Evolutionary conservation across 2,329 filamentous ascomycete species (phyloP), one percentile per base, ranked within the genome.

Genomic region (Clonostachys rosea): DNA sequence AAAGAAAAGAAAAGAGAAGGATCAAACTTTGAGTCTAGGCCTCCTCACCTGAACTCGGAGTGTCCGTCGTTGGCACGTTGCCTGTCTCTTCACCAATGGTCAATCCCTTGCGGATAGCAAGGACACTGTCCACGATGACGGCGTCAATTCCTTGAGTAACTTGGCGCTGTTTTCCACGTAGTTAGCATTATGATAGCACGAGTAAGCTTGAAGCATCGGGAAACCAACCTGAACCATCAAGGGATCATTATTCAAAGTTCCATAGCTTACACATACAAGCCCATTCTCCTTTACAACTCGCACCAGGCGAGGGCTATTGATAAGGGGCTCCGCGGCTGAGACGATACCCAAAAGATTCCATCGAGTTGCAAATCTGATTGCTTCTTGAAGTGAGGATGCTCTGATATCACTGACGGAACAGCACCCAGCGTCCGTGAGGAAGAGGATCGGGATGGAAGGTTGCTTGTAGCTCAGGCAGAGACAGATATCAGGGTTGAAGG

Each of bases 281-380:
- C 92, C 92, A 44, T 84, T 90, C 67, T 96, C 91, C 72, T 97
- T 97, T 14, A 99, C 91, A 18, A 96, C 91, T 58, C 81, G 85
- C 39, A 99, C 91, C 41, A 99, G 73, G 30, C 94, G 75, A 2
- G 95, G 95, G 59, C 90, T 94, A 56, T 90, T 86, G 47, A 96
- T 89, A 30, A 99, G 78, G 2, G 92, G 90, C 61, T 91, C 88
- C 0, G 90, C 89, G n/a, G 88, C 83, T 50, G 85, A 87, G 35
- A 99, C 94, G 49, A 99, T 87, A 5, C 94, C 94, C 4, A 97
- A 76, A 44, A 99, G 65, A 56, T 96, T 96, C 95, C 95, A 99
- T 36, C 92, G 82, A 51, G 85, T 90, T 1, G 94, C 92, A 59
- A 99, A 99, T 5, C 92, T 84, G 56, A 99, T 89, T 0, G 92